Conservation (phyloP, 2,329 filamentous ascomycete species). For the Aspergillus pseudoglaucus region DNA sequence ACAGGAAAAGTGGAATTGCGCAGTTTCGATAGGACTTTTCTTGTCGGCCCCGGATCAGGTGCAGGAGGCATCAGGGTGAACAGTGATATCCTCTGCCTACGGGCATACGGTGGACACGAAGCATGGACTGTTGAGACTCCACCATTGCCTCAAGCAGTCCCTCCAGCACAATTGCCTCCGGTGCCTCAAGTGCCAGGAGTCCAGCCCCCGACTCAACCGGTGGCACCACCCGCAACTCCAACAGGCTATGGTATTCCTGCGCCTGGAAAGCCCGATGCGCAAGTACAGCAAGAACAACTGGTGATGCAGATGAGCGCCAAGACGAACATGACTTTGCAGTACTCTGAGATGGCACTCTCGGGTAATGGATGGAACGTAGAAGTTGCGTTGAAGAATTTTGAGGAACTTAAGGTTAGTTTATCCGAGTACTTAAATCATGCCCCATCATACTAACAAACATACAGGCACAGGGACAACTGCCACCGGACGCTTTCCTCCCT, state of each 20-base stretch:
- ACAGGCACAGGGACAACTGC: conserved; percentile 38
- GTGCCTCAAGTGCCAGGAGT: conserved; percentile 2
- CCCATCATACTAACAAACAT: conserved; percentile 14
- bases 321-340: conserved; percentile 74
- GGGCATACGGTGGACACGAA: conserved; percentile 56
- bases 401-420: conserved; percentile 61
- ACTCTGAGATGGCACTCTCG: conserved; percentile 72
- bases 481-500: conserved; percentile 44
- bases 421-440: background rate
- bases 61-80: conserved; percentile 65
- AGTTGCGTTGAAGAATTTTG: conserved; percentile 67
- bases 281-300: conserved; percentile 62
- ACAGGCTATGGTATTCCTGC: conserved; percentile 35
- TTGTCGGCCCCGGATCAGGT: conserved; percentile 67
- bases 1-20: conserved; percentile 56
- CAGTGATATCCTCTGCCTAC: conserved; percentile 70
- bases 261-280: conserved; percentile 42
- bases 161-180: conserved; percentile 4
- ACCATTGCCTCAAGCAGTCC: conserved; percentile 15
- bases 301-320: conserved; percentile 63
- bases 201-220: conserved; percentile 17
- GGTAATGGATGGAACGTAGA: conserved; percentile 76
- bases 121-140: conserved; percentile 44
- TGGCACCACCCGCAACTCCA: conserved; percentile 24
- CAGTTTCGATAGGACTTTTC: conserved; percentile 75